Base-by-base conservation (phyloP, 805 yeast species). In the Pichia exigua region DNA sequence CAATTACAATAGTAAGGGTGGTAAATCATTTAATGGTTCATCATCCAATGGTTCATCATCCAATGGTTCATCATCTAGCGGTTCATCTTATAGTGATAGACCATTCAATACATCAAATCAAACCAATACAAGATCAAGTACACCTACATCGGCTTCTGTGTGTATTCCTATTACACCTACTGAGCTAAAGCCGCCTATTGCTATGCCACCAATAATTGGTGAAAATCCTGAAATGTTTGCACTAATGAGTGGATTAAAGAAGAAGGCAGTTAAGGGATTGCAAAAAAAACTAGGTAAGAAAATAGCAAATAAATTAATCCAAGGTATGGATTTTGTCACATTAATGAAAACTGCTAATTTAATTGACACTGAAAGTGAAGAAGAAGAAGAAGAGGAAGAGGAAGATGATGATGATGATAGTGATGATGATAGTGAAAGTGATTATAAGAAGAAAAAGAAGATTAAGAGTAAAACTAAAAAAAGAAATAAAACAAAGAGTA, bases 281-380 rank as follows among this genome's bases (percentile, higher is more conserved):
- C 46, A 39, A 35, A 26, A 48, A 10, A 50, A 46, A 26, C 24
- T 26, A n/a, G 51, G 50, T 30, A 47, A 41, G 32, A 47, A 44
- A 27, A 41, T 44, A 10, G 45, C 51, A 2, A 41, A 24, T 13
- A 41, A 39, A 11, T 24, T 27, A 9, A 21, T 45, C 2, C 10
- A 30, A 5, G 42, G 41, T 20, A 44, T 51, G 50, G 51, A 51
- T 24, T 30, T 47, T 21, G 18, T 47, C 4, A 27, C 48, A 4
- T 27, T 51, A 24, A n/a, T 51, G 13, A 42, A 44, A 44, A n/a
- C 40, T 21, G 46, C 54, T 12, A 17, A 44, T 10, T 30, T 30
- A 24, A 22, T 26, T 35, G 39, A n/a, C 13, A 27, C 11, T 13
- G 20, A 18, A 21, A 21, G 17, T 40, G 21, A 9, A 7, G 21